Percentiles rank a stretch among this genome's conserved stretches.
Evolutionary conservation across 495 filamentous ascomycete genomes (phyloP).

Genomic region (Lineolata rhizophorae): DNA sequence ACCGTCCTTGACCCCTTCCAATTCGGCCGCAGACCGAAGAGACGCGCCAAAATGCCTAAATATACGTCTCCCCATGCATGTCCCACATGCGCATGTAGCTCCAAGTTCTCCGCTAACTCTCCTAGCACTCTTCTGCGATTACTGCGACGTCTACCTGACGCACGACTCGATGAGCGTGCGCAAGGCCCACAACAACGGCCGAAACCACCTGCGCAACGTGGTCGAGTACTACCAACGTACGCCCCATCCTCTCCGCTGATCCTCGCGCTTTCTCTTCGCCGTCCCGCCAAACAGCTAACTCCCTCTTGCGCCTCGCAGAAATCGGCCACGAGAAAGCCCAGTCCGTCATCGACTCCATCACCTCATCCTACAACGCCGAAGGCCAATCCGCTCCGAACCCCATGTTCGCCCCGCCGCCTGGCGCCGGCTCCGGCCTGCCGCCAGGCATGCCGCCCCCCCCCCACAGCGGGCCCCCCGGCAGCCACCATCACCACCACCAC

Average conservation of each 20-base stretch:
- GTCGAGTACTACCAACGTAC: constrained; percentile 95
- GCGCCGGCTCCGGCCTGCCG: constrained; percentile 3
- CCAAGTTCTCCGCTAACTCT: no score
- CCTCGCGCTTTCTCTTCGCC: not conserved
- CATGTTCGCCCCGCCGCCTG: no score
- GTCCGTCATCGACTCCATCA: constrained; percentile 93
- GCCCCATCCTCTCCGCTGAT: constrained; percentile 8
- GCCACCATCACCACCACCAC: no score
- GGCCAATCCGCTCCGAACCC: no score
- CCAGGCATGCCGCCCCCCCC: no score
- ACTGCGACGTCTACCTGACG: constrained; percentile 99
- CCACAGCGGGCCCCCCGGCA: no score
- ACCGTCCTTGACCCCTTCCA: no score
- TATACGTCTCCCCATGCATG: constrained; percentile 44
- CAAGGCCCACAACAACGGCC: constrained; percentile 90
- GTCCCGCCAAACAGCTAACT: not conserved
- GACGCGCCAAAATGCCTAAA: constrained; percentile 43
- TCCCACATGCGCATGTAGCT: no score
- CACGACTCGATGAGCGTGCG: constrained; percentile 99
- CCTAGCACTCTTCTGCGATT: constrained; percentile 87
- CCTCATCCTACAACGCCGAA: constrained; percentile 78
- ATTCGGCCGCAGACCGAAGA: no score
- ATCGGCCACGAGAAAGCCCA: constrained; percentile 98
- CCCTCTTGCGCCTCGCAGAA: constrained; percentile 27
- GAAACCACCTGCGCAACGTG: constrained; percentile 93